A percentile compares a stretch with the other conserved stretches of the same genome.
Conservation (phyloP, 306 rosid species). For the Biancaea sappan region DNA sequence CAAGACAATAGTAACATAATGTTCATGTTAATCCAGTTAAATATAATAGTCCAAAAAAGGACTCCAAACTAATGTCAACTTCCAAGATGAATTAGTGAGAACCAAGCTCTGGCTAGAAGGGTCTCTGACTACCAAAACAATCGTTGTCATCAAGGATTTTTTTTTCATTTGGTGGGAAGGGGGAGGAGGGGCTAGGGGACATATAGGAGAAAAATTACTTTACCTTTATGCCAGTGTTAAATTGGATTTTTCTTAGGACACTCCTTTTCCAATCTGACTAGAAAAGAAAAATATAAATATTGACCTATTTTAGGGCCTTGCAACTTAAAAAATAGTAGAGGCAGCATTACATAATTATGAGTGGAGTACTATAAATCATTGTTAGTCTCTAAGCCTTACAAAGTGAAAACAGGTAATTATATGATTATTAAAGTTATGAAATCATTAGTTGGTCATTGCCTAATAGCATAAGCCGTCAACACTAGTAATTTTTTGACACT, state of each 20-base stretch:
- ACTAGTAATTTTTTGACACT: slow-evolving; percentile 10
- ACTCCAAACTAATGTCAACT: not conserved
- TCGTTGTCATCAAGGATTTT: not conserved
- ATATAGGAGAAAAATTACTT: not conserved
- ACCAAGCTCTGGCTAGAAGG: not conserved
- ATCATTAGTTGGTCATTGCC: not conserved
- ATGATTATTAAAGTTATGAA: not conserved
- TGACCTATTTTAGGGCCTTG: not conserved
- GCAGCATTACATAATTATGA: not conserved
- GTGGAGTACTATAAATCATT: not conserved
- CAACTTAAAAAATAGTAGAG: not conserved
- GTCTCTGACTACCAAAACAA: not conserved
- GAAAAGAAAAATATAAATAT: not conserved
- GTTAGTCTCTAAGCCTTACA: not conserved
- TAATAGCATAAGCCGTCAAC: not conserved
- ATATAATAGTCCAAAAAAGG: not conserved
- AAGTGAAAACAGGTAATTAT: not conserved
- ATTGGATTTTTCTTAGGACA: not conserved
- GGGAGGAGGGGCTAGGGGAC: not conserved
- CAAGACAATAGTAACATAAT: not conserved
- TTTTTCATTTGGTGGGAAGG: too few relatives aligned
- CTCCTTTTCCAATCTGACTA: not conserved
- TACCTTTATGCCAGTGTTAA: not conserved
- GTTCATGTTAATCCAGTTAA: not conserved
- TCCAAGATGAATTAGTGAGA: too few relatives aligned